Percentiles rank a stretch among this genome's conserved stretches.
phyloP scores from a whole-genome alignment of 257 asterid genomes.

The Petunia secreta region DNA sequence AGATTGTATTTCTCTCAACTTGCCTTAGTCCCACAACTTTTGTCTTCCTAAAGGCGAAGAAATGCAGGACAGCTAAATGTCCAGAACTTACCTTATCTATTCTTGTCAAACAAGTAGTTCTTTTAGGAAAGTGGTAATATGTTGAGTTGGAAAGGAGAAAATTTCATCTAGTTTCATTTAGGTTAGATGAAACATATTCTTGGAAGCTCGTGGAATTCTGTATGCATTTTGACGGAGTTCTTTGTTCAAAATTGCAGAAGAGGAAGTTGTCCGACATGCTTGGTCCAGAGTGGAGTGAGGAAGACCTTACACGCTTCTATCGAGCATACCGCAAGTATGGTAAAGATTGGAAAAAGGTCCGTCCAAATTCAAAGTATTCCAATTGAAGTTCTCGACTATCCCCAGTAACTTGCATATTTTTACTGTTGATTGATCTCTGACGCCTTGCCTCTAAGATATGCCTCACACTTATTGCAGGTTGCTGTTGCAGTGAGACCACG shows the following conservation, averaged over 20 bases:
- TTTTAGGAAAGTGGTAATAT: background rate
- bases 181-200: background rate
- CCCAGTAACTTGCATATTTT: background rate
- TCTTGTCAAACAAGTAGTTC: background rate
- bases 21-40: too few species aligned
- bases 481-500: conserved; percentile 67
- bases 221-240: conserved; percentile 20
- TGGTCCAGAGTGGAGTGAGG: conserved; percentile 83
- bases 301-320: conserved; percentile 79
- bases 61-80: too few species aligned
- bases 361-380: conserved; percentile 23
- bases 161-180: background rate
- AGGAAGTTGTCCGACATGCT: conserved; percentile 73
- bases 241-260: conserved; percentile 55
- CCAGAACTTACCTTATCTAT: background rate
- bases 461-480: conserved; percentile 53
- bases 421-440: conserved; percentile 21
- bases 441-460: conserved; percentile 6
- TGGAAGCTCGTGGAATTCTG: conserved; percentile 1
- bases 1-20: too few species aligned
- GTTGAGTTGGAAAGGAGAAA: conserved; percentile 10
- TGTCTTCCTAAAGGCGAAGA: too few species aligned
- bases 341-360: conserved; percentile 88
- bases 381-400: conserved; percentile 6
- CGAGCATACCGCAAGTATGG: conserved; percentile 80